Evolutionary conservation across 352 stramenopile genomes (phyloP).

Genomic region (Thalassiosira mediterranea): DNA sequence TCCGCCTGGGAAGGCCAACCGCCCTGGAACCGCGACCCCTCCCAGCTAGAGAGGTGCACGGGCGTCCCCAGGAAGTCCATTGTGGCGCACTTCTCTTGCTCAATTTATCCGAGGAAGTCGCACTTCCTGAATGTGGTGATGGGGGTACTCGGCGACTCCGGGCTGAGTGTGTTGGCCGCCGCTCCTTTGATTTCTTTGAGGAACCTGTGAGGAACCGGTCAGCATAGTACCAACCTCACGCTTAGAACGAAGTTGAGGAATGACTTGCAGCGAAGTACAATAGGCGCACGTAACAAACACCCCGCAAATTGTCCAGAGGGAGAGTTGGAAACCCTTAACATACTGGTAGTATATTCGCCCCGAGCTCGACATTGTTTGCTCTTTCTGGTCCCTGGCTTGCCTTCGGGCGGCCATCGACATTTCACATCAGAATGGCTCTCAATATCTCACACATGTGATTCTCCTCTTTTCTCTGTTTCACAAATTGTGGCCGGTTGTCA

Average conservation of each 20-base stretch:
- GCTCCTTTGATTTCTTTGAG: conserved; percentile 35
- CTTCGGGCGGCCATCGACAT: conserved; percentile 49
- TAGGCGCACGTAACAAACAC: neutral
- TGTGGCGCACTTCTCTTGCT: conserved; percentile 55
- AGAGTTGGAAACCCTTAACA: too few relatives aligned
- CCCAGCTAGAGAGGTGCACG: conserved; percentile 61
- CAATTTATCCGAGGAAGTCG: conserved; percentile 55
- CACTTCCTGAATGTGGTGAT: conserved; percentile 54
- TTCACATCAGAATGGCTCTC: conserved; percentile 54
- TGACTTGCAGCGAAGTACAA: neutral
- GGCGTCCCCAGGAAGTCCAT: conserved; percentile 48
- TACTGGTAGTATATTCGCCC: too few relatives aligned
- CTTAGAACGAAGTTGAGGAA: too few relatives aligned
- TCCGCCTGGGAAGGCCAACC: conserved; percentile 71
- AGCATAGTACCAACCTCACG: too few relatives aligned
- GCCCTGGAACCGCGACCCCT: conserved; percentile 54
- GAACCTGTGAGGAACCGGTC: conserved; percentile 24
- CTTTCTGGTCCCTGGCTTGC: conserved; percentile 53
- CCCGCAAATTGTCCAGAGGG: neutral
- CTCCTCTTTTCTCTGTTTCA: too few relatives aligned
- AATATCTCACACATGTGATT: conserved; percentile 47
- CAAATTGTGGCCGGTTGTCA: too few relatives aligned
- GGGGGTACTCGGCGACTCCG: conserved; percentile 1
- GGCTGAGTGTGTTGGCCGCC: conserved; percentile 24
- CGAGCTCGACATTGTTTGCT: conserved; percentile 10